Base-by-base conservation (phyloP, 805 yeast species). In the Zygotorulaspora sp. region DNA sequence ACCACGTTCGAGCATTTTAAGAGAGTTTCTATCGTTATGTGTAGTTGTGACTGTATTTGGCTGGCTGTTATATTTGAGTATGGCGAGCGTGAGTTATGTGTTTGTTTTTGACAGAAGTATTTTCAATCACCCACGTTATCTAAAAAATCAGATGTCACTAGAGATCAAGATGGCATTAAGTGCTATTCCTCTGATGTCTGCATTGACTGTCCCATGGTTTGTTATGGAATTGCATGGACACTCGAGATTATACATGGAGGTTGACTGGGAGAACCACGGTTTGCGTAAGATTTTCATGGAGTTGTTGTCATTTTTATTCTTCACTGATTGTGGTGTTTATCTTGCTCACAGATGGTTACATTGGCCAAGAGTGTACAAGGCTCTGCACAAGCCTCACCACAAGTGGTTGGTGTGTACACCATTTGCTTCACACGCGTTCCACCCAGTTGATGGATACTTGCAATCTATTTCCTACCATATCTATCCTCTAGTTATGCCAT, bases 381-480 rank as follows among this genome's bases (percentile, higher is more conserved):
- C 55, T 17, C 68, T 92, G 45, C 98, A 92, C 70, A 92, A 92
- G 68, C 97, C 97, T 9, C 98, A 92, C 65, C 98, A 92, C 74
- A 92, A 92, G 68, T 92, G 98, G 98, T 78, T 92, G 51, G 96
- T 92, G 27, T 90, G 97, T 45, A 90, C 98, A 7, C 98, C 98
- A 30, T 92, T 83, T 67, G 98, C 98, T 0, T 86, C 96, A 6
- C 97, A 89, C 58, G 97, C 97, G 17, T 92, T 92, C 87, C 96
- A 92, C 65, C 97, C 98, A 10, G 83, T 92, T 36, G 98, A 92
- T 55, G 98, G 98, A 26, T 92, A 84, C 69, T 69, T 77, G 43
- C 98, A 92, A 70, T 83, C 95, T 24, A 60, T 92, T 48, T 96
- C 98, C 10, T 92, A 92, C 68, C 98, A 92, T 63, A 51, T 88